Base-by-base conservation (phyloP, 2,329 filamentous ascomycete genomes). In the Fusarium sp. region DNA sequence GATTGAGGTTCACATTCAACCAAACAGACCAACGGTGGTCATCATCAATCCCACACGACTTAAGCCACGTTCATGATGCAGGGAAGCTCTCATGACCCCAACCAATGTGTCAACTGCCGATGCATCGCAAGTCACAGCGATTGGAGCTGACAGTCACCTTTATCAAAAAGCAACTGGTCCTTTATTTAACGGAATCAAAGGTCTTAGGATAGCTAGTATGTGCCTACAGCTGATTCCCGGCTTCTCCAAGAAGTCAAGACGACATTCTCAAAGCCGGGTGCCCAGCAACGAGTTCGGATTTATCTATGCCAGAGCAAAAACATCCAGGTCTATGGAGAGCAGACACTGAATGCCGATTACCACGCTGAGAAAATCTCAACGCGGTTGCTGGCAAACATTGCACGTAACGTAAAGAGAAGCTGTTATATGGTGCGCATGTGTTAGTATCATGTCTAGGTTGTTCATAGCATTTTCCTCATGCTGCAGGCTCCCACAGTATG, bases 211-310 rank as follows among this genome's bases (percentile, higher is more conserved):
- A 49, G 58, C 15, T 40, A 21, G 23, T 43, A 83, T 86, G 83
- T 86, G 79, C 82, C 84, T 85, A 85, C 84, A 85, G 83, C 83
- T 85, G 83, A 86, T 86, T 85, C 84, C 84, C 83, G 81, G 76
- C 79, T 78, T 82, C 70, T 86, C 84, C 76, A 78, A 66, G 80
- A 85, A 76, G 79, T 79, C 83, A 85, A 83, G 80, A 85, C 83
- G 84, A 83, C 78, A 67, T 76, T 83, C 83, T 86, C 80, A 76
- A 84, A 82, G 75, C 77, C 80, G 80, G 82, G 83, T 82, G 83
- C 83, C 83, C 83, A 86, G 84, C 83, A 85, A 84, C 78, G 83
- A 84, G 84, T 76, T 74, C 60, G 66, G 14, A 67, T 75, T 81
- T 31, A 76, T 85, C 81, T 85, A 78, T 84, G 84, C 84, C 84